phyloP scores from a whole-genome alignment of 495 filamentous ascomycete species.

The Lepidopterella palustris region DNA sequence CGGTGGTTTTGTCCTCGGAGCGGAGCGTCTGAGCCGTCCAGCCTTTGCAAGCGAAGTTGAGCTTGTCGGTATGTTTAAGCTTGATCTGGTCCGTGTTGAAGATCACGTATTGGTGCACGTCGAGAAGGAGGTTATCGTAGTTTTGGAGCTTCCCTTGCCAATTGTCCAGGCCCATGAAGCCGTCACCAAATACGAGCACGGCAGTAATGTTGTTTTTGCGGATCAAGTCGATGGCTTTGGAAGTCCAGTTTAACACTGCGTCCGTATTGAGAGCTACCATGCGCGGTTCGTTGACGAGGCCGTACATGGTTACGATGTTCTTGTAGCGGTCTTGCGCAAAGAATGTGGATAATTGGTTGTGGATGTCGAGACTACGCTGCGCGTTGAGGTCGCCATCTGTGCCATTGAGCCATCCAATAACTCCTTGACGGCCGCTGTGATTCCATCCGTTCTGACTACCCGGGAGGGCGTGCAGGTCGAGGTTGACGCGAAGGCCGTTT shows the following conservation, averaged over 20 bases:
- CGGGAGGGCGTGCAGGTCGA: constrained; percentile 82
- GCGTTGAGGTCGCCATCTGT: constrained; percentile 39
- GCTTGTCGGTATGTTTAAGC: constrained; percentile 56
- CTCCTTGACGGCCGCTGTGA: constrained; percentile 62
- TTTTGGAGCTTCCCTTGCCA: constrained; percentile 40
- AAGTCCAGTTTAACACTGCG: constrained; percentile 35
- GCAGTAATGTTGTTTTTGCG: constrained; percentile 40
- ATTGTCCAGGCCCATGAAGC: constrained; percentile 53
- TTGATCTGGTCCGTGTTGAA: constrained; percentile 56
- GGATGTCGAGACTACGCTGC: constrained; percentile 38
- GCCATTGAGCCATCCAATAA: constrained; percentile 47
- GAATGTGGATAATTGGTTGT: constrained; percentile 38
- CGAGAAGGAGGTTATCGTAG: constrained; percentile 56
- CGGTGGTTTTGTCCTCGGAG: constrained; percentile 63
- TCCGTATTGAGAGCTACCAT: constrained; percentile 41
- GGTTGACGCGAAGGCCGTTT: constrained; percentile 86
- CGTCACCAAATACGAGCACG: constrained; percentile 60
- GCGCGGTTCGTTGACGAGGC: constrained; percentile 40
- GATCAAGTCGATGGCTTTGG: constrained; percentile 32
- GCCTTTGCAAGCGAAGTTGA: constrained; percentile 75
- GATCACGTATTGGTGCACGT: constrained; percentile 77
- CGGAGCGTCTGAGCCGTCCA: constrained; percentile 73
- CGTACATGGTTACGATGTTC: constrained; percentile 41
- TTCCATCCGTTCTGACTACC: constrained; percentile 81
- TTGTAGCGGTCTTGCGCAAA: constrained; percentile 41